Percentiles rank a stretch among this genome's conserved stretches.
These are phyloP conservation scores for Meyerozyma guilliermondii DNA, from an alignment of 1,139 yeast genomes.

Conservation along the genomic window DNA sequence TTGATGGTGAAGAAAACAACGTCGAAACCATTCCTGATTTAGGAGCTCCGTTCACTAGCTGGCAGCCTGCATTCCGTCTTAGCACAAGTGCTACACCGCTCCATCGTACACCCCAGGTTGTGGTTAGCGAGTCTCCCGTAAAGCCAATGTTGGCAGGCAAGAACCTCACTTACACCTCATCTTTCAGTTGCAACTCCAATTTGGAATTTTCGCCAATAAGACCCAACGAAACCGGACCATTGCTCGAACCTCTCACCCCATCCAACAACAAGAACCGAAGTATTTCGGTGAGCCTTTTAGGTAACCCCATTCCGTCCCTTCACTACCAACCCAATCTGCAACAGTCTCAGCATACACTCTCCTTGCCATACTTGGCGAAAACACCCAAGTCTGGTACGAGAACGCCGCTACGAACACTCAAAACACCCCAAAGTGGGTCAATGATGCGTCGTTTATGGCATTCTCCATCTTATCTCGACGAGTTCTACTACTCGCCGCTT, in stretches of 20 bases:
- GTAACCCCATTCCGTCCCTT: constrained; percentile 11
- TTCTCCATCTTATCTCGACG: constrained; percentile 64
- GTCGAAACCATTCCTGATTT: constrained; percentile 26
- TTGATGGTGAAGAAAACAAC: constrained; percentile 4
- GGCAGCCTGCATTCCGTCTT: constrained; percentile 4
- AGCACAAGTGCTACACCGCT: constrained; percentile 1
- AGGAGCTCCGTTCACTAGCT: constrained; percentile 26
- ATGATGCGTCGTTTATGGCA: constrained; percentile 51
- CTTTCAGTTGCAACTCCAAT: constrained; percentile 63
- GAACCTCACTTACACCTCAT: constrained; percentile 45
- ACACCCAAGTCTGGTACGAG: constrained; percentile 31
- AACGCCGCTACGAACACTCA: constrained; percentile 37
- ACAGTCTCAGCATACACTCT: constrained; percentile 1
- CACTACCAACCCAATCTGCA: constrained; percentile 8
- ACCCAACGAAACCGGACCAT: constrained; percentile 56
- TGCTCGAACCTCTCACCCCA: constrained; percentile 55
- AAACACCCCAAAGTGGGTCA: constrained; percentile 39
- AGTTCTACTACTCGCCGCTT: constrained; percentile 59
- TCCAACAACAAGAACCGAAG: constrained; percentile 22
- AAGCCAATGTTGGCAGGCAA: constrained; percentile 41
- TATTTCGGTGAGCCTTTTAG: constrained; percentile 11
- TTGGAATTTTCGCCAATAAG: constrained; percentile 59
- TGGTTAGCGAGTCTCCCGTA: constrained; percentile 32
- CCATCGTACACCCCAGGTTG: constrained; percentile 20
- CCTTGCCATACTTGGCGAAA: constrained; percentile 1